Evolutionary conservation across 2,329 filamentous ascomycete genomes (phyloP), one percentile per base, ranked within the genome.

Genomic region (Chaetomium olivaceum): DNA sequence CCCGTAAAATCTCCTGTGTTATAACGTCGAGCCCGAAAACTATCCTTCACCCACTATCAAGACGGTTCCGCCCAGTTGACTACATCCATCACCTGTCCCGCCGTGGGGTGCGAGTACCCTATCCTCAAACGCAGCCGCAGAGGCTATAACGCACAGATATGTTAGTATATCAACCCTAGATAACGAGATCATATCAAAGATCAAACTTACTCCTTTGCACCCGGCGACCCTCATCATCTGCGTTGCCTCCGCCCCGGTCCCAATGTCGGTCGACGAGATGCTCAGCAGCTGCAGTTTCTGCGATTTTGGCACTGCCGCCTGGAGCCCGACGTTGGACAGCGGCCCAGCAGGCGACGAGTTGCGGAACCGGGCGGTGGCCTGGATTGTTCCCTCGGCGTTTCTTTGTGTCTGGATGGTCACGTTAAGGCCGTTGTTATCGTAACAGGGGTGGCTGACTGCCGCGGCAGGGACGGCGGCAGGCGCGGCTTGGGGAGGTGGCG

Each of bases 301-400:
- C 54, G 91, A 92, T 80, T 98, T 99, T 9, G 95, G 95, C 62
- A 99, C 95, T 0, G 95, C 95, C 52, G 94, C 95, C 77, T 99
- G 95, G 70, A 99, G 78, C 29, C 91, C 92, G 33, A 98, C 91
- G 55, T 85, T 87, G 19, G 88, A 88, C 58, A 98, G 82, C 16
- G 81, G 80, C 16, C 83, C 84, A 33, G 89, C 87, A 65, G 83
- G 83, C 16, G 89, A 90, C 31, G 80, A 85, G 77, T 98, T 98
- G 48, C 86, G 87, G 83, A 99, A 99, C 9, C 89, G 88, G 19
- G 93, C 93, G 58, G 89, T 83, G 7, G 96, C 89, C 75, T 97
- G 93, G 23, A 96, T 89, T 9, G 87, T 87, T 55, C 89, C 88
- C 74, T 92, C 91, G 3, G 90, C 84, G 70, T 90, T 95, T 54